Evolutionary conservation across 2,329 filamentous ascomycete species (phyloP), one percentile per base, ranked within the genome.

Genomic region (Clonostachys sp.): DNA sequence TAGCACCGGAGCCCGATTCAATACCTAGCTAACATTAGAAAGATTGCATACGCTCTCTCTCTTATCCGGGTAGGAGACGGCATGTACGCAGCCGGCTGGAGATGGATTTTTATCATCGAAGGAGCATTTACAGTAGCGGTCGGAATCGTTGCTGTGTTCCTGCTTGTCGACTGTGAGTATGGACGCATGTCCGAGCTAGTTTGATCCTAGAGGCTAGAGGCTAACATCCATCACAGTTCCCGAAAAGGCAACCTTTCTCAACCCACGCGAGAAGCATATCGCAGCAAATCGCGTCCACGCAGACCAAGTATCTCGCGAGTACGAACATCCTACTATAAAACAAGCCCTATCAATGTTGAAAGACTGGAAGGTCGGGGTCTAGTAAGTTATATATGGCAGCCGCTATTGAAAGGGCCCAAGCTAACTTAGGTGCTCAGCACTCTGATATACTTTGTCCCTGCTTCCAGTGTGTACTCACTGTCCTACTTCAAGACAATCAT

Each of bases 51-150:
- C 36, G 36, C 36, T 39, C 36, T 39, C 36, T 39, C 36, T 18
- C 36, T 39, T 18, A 39, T 39, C 3, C 14, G 36, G 7, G 36
- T 39, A 8, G 36, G 36, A 4, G 17, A n/a, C 10, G 17, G 36
- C 17, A 39, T 18, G 14, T 39, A 39, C 17, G 36, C 36, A 39
- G 36, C 36, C 7, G 36, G 36, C 14, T 49, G 30, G 61, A 49
- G 57, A 38, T 63, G 58, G 53, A 46, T 55, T 12, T 60, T 60
- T 47, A 57, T 61, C 34, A 50, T 61, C 34, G 55, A 61, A 47
- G 57, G 58, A 16, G 49, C 53, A 24, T 9, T 54, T 12, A 58
- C 57, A 9, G 49, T 58, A 13, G 45, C 45, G 12, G 45, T 56
- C 14, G 54, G 54, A n/a, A 40, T 55, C 5, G 14, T 50, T 3